Evolutionary conservation across 2,329 filamentous ascomycete genomes (phyloP).

Genomic region (Fusarium denticulatum): DNA sequence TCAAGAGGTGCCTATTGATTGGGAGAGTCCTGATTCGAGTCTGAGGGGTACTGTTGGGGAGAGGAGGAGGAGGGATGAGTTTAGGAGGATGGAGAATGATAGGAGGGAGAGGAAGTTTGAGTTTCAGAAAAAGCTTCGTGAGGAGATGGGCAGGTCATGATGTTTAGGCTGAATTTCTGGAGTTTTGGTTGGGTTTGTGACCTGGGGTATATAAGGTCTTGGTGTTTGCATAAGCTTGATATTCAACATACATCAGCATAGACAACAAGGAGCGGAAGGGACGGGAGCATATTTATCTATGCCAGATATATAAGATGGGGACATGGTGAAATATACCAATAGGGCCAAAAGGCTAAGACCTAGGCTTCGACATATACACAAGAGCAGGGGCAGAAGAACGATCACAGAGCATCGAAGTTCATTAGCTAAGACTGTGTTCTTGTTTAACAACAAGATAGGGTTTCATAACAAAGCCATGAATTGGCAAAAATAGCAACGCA

Average conservation of each 20-base stretch:
- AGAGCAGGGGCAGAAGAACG: background rate
- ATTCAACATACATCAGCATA: slow-evolving; percentile 9
- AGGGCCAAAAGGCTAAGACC: rapidly evolving
- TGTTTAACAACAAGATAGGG: too few relatives aligned
- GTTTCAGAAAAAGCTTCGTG: slow-evolving; percentile 9
- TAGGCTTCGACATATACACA: background rate
- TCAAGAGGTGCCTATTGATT: slow-evolving; percentile 9
- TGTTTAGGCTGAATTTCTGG: background rate
- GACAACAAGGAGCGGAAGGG: background rate
- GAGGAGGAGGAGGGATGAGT: background rate
- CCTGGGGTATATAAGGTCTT: background rate
- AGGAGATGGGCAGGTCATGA: background rate
- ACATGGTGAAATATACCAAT: background rate
- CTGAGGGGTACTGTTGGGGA: background rate
- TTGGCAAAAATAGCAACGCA: background rate
- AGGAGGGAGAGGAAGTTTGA: slow-evolving; percentile 16
- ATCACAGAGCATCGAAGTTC: rapidly evolving
- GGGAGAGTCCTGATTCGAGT: background rate
- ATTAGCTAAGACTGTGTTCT: background rate
- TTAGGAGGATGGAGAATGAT: slow-evolving; percentile 7
- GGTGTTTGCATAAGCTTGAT: background rate
- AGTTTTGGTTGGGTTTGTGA: background rate
- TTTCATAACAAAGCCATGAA: background rate
- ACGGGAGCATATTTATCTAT: background rate
- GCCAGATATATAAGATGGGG: too few relatives aligned